Conservation (phyloP, 2,329 filamentous ascomycete genomes). For the Geosmithia flava region DNA sequence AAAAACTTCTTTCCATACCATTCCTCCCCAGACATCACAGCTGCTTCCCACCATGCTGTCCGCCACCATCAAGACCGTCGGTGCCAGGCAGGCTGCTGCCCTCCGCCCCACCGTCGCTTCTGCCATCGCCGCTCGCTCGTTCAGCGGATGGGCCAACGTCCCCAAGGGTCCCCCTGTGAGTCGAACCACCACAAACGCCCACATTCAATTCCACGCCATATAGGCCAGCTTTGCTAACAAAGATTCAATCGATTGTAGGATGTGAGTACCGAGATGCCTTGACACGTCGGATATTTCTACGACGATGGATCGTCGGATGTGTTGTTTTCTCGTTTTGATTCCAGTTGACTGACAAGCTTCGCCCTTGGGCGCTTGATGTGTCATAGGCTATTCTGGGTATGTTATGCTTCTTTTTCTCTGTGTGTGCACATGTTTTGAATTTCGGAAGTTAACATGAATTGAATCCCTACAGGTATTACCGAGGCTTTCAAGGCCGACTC, state of each 20-base stretch:
- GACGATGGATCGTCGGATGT: background rate
- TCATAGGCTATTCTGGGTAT: slow-evolving; percentile 64
- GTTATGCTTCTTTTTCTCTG: slow-evolving; percentile 10
- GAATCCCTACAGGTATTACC: slow-evolving; percentile 56
- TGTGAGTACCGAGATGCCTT: slow-evolving; percentile 16
- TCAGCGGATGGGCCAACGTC: slow-evolving; percentile 82
- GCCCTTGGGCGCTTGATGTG: slow-evolving; percentile 1
- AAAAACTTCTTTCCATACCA: background rate
- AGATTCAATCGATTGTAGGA: slow-evolving; percentile 13
- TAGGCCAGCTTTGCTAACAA: background rate
- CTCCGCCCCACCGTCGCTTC: slow-evolving; percentile 23
- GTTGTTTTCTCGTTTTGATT: slow-evolving; percentile 1
- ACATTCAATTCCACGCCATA: background rate
- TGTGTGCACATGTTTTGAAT: background rate
- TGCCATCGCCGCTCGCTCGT: slow-evolving; percentile 36
- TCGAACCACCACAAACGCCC: background rate
- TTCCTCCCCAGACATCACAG: slow-evolving; percentile 3
- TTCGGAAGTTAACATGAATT: background rate
- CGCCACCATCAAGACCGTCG: slow-evolving; percentile 33
- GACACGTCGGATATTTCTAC: too few relatives aligned
- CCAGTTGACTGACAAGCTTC: slow-evolving; percentile 8
- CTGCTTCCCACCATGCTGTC: slow-evolving; percentile 36
- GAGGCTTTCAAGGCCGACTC: slow-evolving; percentile 98
- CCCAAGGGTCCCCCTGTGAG: slow-evolving; percentile 88
- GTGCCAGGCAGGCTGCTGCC: slow-evolving; percentile 32